Base-by-base conservation (phyloP, 352 stramenopile genomes). In the Pythium plurisporium region DNA sequence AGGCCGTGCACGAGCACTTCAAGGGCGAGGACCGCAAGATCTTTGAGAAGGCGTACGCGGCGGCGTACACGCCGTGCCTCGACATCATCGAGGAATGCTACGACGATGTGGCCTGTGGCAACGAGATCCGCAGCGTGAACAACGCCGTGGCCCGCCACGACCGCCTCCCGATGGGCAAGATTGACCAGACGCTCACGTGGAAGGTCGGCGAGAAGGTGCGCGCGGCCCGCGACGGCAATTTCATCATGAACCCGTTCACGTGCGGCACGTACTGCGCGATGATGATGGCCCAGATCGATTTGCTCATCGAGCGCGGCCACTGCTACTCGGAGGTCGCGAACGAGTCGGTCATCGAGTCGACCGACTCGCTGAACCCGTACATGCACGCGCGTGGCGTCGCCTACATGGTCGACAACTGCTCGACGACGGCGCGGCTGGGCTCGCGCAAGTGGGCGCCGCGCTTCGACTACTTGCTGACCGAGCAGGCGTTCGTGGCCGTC, bases 341-440 rank as follows among this genome's bases (percentile, higher is more conserved):
- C 76, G 96, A 99, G 76, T 98, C 93, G 58, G 96, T 99, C 25
- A 99, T 99, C 63, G 96, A 99, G 79, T 96, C 96, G 59, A 94
- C 98, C 41, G 96, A 99, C 76, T 98, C 94, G 55, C 80, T 99
- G 22, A 98, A 97, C 77, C 96, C 96, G 51, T 99, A 98, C 90
- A 99, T 99, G 96, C 96, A 99, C 82, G 97, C 97, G 53, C 87
- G 95, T 49, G 95, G 96, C 34, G 94, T 99, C 55, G 87, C 96
- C 29, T 98, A 98, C 83, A 99, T 99, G 96, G 96, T 99, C 54
- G 96, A 99, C 82, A 99, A 99, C 80, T 99, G 96, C 87, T 98
- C 94, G n/a, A 98, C 96, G 67, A 99, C 96, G 42, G 96, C 96
- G 23, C 96, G 97, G 81, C 95, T 98, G 30, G 96, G 96, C 67